Evolutionary conservation across 371 early-diverging fungal genomes (phyloP).

Genomic region (Mortierella sp.): DNA sequence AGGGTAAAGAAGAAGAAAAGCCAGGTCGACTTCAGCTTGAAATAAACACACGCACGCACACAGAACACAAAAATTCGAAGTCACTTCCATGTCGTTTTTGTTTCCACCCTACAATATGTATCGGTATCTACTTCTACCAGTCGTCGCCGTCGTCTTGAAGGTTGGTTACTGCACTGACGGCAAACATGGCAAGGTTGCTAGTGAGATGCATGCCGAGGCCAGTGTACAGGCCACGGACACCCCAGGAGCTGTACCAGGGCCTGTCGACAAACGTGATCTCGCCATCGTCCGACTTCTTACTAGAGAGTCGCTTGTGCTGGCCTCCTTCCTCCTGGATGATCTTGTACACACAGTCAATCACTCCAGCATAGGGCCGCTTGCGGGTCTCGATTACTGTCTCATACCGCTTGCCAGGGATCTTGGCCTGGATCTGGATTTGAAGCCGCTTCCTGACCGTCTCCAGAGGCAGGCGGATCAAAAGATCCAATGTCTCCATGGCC

Average conservation of each 20-base stretch:
- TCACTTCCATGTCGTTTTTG: background rate
- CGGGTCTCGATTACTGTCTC: slow-evolving; percentile 81
- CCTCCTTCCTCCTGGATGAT: slow-evolving; percentile 91
- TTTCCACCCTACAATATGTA: background rate
- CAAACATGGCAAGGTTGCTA: slow-evolving; percentile 72
- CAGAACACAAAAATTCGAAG: background rate
- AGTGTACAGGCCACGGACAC: slow-evolving; percentile 81
- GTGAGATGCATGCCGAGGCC: slow-evolving; percentile 81
- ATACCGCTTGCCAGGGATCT: slow-evolving; percentile 71
- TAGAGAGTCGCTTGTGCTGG: slow-evolving; percentile 19
- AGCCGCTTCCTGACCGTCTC: slow-evolving; percentile 90
- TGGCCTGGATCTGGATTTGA: slow-evolving; percentile 78
- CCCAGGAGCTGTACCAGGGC: slow-evolving; percentile 69
- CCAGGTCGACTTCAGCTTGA: too few relatives aligned
- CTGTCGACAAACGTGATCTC: slow-evolving; percentile 27
- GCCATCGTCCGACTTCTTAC: slow-evolving; percentile 14
- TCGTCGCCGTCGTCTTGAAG: slow-evolving; percentile 65
- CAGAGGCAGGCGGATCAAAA: slow-evolving; percentile 84
- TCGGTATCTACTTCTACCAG: slow-evolving; percentile 21
- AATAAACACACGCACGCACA: background rate
- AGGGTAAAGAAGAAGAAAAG: slow-evolving; percentile 25
- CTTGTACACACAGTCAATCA: slow-evolving; percentile 83
- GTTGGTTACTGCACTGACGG: slow-evolving; percentile 66
- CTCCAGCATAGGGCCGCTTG: slow-evolving; percentile 87
- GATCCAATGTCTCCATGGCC: slow-evolving; percentile 71